A percentile compares a stretch with the other conserved stretches of the same genome.
Conservation (phyloP, 83 land plant genomes). For the Picea mariana region DNA sequence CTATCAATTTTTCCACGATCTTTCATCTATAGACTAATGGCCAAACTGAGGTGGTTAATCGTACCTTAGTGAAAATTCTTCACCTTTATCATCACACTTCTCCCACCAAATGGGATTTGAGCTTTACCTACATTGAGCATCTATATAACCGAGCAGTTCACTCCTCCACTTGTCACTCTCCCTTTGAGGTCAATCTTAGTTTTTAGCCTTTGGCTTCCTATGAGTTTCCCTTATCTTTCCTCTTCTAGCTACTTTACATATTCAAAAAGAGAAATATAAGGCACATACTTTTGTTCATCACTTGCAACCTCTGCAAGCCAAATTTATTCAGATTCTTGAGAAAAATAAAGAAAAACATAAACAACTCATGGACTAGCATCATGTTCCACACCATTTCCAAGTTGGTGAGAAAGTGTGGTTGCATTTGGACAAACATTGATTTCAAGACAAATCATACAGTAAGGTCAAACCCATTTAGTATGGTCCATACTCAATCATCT, state of each 20-base stretch:
- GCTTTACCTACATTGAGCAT: no score
- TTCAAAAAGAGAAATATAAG: not conserved
- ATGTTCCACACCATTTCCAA: not conserved
- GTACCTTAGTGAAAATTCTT: no score
- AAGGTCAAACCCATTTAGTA: not conserved
- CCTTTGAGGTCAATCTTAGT: no score
- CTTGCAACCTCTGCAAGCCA: not conserved
- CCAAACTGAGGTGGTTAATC: no score
- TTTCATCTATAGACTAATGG: no score
- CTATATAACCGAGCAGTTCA: no score
- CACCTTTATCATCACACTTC: no score
- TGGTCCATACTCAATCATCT: not conserved
- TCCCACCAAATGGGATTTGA: no score
- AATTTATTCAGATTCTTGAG: not conserved
- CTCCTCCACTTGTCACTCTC: no score
- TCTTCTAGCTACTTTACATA: not conserved
- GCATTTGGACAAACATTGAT: not conserved
- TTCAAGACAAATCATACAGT: not conserved
- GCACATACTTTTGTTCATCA: not conserved
- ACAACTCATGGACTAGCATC: not conserved
- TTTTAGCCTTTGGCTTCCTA: no score
- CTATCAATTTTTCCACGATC: no score
- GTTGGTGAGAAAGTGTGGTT: not conserved
- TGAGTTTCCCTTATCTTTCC: no score
- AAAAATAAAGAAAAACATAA: not conserved